Percentiles rank a stretch among this genome's conserved stretches.
These are phyloP conservation scores for Suillus cothurnatus DNA, from an alignment of 768 basidiomycete genomes.

Conservation along the genomic window DNA sequence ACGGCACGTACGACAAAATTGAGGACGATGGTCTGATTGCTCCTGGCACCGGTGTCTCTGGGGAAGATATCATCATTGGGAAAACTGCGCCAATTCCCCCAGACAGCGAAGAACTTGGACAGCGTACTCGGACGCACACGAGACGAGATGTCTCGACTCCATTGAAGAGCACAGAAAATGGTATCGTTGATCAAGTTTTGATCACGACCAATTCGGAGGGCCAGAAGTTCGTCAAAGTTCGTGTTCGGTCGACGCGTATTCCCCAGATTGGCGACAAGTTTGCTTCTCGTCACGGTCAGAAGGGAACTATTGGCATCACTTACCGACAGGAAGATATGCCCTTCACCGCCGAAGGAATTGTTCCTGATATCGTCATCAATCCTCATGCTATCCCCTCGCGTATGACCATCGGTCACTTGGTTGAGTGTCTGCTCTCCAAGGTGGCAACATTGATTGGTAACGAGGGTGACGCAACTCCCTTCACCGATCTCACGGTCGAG, in stretches of 20 bases:
- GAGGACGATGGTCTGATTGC: conserved; percentile 96
- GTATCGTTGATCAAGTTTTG: conserved; percentile 96
- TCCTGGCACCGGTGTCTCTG: conserved; percentile 90
- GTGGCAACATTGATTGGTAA: conserved; percentile 95
- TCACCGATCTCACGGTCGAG: conserved; percentile 97
- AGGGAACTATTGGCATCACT: conserved; percentile 99
- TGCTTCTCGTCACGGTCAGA: conserved; percentile 98
- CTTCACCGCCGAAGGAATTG: conserved; percentile 95
- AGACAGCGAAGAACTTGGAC: conserved; percentile 96
- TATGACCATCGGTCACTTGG: conserved; percentile 99
- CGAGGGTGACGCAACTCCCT: conserved; percentile 98
- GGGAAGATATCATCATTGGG: conserved; percentile 99
- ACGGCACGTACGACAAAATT: conserved; percentile 97
- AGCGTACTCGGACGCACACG: conserved; percentile 90
- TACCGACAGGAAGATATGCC: conserved; percentile 99
- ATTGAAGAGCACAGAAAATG: conserved; percentile 96
- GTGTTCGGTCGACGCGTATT: conserved; percentile 92
- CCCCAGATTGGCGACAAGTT: conserved; percentile 99
- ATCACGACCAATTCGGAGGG: conserved; percentile 96
- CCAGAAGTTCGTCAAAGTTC: conserved; percentile 97
- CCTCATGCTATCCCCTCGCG: conserved; percentile 99
- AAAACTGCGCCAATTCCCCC: conserved; percentile 98
- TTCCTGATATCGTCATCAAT: conserved; percentile 97
- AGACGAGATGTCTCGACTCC: conserved; percentile 97
- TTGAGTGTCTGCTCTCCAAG: conserved; percentile 96